Evolutionary conservation across 106 monocot species (phyloP).

Genomic region (Iris macrosiphon): DNA sequence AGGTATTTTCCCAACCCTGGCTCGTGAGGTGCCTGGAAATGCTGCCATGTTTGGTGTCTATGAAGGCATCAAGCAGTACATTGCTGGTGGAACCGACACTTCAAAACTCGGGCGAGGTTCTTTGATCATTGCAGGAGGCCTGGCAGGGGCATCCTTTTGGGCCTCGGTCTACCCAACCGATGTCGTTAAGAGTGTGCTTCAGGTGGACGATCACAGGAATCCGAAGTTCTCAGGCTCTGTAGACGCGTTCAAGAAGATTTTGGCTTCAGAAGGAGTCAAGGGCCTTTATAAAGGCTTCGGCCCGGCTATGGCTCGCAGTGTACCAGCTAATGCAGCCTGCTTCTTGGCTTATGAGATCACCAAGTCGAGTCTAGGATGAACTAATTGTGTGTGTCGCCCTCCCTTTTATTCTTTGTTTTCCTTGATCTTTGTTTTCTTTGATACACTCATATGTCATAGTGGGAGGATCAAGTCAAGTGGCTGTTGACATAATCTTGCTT

Average conservation of each 20-base stretch:
- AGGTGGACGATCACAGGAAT: slow-evolving; percentile 77
- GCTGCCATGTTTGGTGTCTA: slow-evolving; percentile 93
- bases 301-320: slow-evolving; percentile 86
- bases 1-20: slow-evolving; percentile 76
- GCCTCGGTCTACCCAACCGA: slow-evolving; percentile 75
- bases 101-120: slow-evolving; percentile 69
- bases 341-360: slow-evolving; percentile 91
- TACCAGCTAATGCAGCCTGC: slow-evolving; percentile 88
- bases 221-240: slow-evolving; percentile 71
- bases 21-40: slow-evolving; percentile 81
- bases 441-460: not conserved
- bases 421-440: too few relatives aligned
- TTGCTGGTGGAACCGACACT: slow-evolving; percentile 69
- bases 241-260: slow-evolving; percentile 76
- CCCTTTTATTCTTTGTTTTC: not conserved
- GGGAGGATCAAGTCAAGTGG: too few relatives aligned
- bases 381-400: too few relatives aligned
- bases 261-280: slow-evolving; percentile 71
- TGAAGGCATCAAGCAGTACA: slow-evolving; percentile 59
- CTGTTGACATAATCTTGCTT: too few relatives aligned
- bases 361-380: slow-evolving; percentile 56
- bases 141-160: slow-evolving; percentile 84
- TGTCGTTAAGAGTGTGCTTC: slow-evolving; percentile 84
- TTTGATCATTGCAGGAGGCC: slow-evolving; percentile 65
- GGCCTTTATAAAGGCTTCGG: slow-evolving; percentile 96